These are phyloP conservation scores for Evernia prunastri DNA, from an alignment of 495 filamentous ascomycete genomes.

Conservation along the genomic window DNA sequence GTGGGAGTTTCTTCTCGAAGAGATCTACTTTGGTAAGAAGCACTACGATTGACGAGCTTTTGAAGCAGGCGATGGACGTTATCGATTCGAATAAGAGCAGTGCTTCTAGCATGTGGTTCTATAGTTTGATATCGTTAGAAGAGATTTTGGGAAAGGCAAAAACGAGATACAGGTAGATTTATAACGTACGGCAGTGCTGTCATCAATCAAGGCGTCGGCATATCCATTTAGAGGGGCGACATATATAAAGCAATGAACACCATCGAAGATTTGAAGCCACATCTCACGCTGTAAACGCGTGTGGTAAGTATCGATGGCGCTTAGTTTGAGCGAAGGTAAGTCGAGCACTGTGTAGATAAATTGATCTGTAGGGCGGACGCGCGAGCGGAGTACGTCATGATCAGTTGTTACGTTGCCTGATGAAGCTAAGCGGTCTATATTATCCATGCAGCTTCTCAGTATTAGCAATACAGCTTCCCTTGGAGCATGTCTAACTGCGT, in stretches of 20 bases:
- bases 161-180: not conserved
- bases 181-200: not conserved
- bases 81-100: not conserved
- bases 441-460: not conserved
- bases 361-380: not conserved
- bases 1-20: not conserved
- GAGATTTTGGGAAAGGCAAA: not conserved
- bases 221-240: not conserved
- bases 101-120: not conserved
- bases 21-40: conserved; percentile 5
- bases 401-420: not conserved
- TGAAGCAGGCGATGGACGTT: not conserved
- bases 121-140: not conserved
- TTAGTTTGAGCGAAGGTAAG: not conserved
- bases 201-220: not conserved
- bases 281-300: not conserved
- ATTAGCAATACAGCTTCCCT: not conserved
- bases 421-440: not conserved
- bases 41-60: not conserved
- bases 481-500: not conserved
- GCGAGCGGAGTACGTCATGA: not conserved
- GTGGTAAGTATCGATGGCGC: not conserved
- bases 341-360: not conserved
- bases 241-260: not conserved
- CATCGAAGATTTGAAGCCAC: not conserved